Evolutionary conservation across 306 rosid genomes (phyloP).

Genomic region (Quercus engelmannii): DNA sequence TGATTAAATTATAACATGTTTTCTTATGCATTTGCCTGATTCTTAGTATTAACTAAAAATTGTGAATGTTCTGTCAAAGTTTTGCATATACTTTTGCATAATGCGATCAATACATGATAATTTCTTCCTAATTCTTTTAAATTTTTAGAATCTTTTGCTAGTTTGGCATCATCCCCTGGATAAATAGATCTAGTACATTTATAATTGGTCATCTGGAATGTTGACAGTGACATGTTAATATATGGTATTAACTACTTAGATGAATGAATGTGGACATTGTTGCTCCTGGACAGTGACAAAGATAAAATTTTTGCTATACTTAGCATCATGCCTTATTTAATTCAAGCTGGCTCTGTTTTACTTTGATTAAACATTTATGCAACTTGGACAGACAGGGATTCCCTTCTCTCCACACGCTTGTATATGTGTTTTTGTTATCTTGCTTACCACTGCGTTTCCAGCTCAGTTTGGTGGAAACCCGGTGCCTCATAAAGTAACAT

Average conservation of each 20-base stretch:
- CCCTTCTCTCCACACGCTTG: not conserved
- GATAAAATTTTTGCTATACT: not conserved
- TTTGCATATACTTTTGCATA: not conserved
- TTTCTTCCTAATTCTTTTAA: not conserved
- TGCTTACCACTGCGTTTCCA: too few relatives aligned
- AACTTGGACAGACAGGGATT: conserved; percentile 5
- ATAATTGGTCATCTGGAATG: conserved; percentile 19
- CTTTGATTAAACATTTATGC: not conserved
- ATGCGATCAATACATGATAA: not conserved
- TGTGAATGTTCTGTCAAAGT: not conserved
- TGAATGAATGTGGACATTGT: conserved; percentile 19
- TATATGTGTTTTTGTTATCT: not conserved
- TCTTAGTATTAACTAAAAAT: not conserved
- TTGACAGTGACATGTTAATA: conserved; percentile 21
- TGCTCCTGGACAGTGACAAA: conserved; percentile 16
- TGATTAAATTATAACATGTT: not conserved
- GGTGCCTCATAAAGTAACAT: not conserved
- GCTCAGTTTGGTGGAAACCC: too few relatives aligned
- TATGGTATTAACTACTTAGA: not conserved
- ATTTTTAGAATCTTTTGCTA: not conserved
- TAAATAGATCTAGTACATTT: not conserved
- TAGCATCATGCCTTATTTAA: not conserved
- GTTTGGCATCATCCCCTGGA: conserved; percentile 1
- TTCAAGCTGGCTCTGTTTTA: conserved; percentile 2
- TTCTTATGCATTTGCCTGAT: not conserved